Conservation (phyloP, 2,329 filamentous ascomycete genomes). For the Akanthomyces muscarius region DNA sequence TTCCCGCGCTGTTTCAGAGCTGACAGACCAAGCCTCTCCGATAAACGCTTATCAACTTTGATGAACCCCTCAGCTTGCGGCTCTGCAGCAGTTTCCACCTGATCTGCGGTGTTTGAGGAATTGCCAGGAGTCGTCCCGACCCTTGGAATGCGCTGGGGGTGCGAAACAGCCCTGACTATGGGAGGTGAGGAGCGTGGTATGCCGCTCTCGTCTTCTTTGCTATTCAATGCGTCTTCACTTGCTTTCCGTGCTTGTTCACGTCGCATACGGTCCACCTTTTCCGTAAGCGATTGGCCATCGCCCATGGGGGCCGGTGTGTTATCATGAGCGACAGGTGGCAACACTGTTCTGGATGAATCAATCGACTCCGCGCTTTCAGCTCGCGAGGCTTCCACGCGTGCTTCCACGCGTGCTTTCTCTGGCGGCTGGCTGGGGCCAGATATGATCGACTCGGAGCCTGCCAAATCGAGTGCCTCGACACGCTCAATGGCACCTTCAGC, state of each 20-base stretch:
- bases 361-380: conserved; percentile 11
- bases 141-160: conserved; percentile 32
- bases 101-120: background rate
- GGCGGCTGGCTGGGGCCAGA: conserved; percentile 21
- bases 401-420: conserved; percentile 7
- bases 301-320: conserved; percentile 18
- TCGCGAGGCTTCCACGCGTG: conserved; percentile 13
- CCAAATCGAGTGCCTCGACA: conserved; percentile 49
- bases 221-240: conserved; percentile 27
- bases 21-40: conserved; percentile 64
- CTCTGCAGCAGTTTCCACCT: background rate
- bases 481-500: conserved; percentile 39
- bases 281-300: conserved; percentile 33
- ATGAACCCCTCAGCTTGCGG: conserved; percentile 36
- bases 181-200: conserved; percentile 48
- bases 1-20: conserved; percentile 59
- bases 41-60: conserved; percentile 69
- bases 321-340: background rate
- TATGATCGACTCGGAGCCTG: conserved; percentile 31
- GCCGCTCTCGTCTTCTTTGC: conserved; percentile 32
- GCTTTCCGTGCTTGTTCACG: conserved; percentile 40
- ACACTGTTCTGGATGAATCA: background rate
- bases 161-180: conserved; percentile 50
- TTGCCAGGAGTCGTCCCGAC: background rate
- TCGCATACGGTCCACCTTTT: conserved; percentile 49